Percentiles rank a stretch among this genome's conserved stretches.
Conservation (phyloP, 2,329 filamentous ascomycete species). For the Phaeosphaeriaceae sp. region DNA sequence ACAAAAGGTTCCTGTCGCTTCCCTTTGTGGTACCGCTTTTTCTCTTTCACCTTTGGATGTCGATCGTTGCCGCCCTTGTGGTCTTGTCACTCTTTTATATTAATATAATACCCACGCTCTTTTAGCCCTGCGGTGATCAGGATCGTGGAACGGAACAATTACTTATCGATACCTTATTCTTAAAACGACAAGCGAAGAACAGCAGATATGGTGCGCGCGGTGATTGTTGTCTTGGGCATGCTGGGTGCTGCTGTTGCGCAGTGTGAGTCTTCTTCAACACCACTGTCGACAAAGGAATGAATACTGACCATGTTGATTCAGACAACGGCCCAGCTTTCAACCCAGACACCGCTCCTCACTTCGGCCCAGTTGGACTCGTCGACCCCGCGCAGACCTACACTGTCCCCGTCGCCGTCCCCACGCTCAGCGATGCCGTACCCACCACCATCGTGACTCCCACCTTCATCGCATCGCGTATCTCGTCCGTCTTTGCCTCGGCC, state of each 20-base stretch:
- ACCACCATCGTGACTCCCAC: constrained; percentile 12
- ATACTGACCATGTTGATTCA: constrained; percentile 2
- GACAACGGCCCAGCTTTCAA: constrained; percentile 28
- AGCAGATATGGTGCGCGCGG: constrained; percentile 17
- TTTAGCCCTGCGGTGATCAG: not conserved
- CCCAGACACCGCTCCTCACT: constrained; percentile 25
- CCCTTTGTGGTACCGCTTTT: not conserved
- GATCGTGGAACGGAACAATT: not conserved
- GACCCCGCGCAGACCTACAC: constrained; percentile 17
- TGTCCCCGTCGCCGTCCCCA: constrained; percentile 18
- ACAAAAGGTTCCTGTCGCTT: not conserved
- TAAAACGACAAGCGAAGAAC: not conserved
- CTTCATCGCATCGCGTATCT: constrained; percentile 8
- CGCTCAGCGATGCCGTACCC: constrained; percentile 13
- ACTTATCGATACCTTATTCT: not conserved
- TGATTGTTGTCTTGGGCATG: constrained; percentile 16
- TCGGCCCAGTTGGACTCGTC: constrained; percentile 23
- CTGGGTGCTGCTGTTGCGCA: constrained; percentile 14
- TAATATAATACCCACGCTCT: not conserved
- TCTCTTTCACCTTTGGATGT: not conserved
- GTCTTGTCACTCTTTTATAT: constrained; percentile 1
- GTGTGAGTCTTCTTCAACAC: constrained; percentile 11
- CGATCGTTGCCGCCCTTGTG: constrained; percentile 4
- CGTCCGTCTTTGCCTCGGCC: constrained; percentile 8
- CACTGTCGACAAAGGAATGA: not conserved